Conservation (phyloP, 2,329 filamentous ascomycete genomes). For the Hypomyces rosellus region DNA sequence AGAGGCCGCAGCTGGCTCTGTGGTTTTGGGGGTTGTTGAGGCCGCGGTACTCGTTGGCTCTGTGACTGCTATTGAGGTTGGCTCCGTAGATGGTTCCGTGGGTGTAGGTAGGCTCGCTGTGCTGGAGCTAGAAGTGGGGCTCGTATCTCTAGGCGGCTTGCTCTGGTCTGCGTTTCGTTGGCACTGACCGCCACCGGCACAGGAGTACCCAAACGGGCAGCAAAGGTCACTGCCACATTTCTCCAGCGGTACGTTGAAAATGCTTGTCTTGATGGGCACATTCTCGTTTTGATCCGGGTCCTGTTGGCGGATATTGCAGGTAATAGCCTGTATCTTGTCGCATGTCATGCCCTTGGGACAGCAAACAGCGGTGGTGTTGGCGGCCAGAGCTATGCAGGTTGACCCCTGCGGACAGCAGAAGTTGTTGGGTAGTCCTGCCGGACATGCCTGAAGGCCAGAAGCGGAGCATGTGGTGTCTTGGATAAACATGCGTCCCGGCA, state of each 20-base stretch:
- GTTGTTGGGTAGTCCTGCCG: slow-evolving; percentile 48
- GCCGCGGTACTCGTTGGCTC: slow-evolving; percentile 17
- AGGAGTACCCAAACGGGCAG: slow-evolving; percentile 68
- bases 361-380: slow-evolving; percentile 62
- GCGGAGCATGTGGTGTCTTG: slow-evolving; percentile 47
- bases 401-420: slow-evolving; percentile 59
- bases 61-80: slow-evolving; percentile 15
- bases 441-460: slow-evolving; percentile 45
- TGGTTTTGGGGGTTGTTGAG: not conserved
- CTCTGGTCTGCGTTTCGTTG: slow-evolving; percentile 45
- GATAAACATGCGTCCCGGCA: slow-evolving; percentile 30
- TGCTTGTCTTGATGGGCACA: slow-evolving; percentile 60
- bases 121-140: too few relatives aligned
- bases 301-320: slow-evolving; percentile 57
- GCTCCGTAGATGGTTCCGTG: slow-evolving; percentile 2
- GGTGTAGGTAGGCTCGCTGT: too few relatives aligned
- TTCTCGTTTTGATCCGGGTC: slow-evolving; percentile 50
- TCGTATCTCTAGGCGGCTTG: slow-evolving; percentile 24
- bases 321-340: slow-evolving; percentile 54
- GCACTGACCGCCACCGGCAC: slow-evolving; percentile 47
- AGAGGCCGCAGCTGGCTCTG: slow-evolving; percentile 11
- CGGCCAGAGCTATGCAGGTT: slow-evolving; percentile 56
- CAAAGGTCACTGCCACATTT: slow-evolving; percentile 53
- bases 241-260: slow-evolving; percentile 48
- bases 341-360: slow-evolving; percentile 57